Evolutionary conservation across 208 protist species (phyloP), one percentile per base, ranked within the genome.

Genomic region (Leishmania amazonensis): DNA sequence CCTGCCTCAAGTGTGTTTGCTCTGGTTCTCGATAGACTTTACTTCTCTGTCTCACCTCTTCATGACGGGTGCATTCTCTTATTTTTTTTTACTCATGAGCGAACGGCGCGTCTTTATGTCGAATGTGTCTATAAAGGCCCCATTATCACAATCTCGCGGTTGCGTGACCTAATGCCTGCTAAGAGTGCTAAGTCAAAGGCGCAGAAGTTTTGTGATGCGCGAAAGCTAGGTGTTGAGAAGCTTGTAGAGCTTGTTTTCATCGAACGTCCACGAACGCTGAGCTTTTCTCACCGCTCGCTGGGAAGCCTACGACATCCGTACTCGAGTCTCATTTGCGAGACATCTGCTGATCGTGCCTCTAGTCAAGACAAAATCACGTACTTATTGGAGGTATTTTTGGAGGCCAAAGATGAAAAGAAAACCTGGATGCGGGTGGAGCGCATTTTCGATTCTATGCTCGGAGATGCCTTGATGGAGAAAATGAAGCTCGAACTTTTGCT

Each of bases 231-330:
- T 54, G 75, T 93, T 11, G 90, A 96, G 38, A 85, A 86, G 53
- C 80, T 95, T 47, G 89, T 90, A 11, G 91, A 96, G 67, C 86
- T 87, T 24, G 83, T 96, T 73, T 96, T 96, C 83, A 82, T 96
- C 57, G 85, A 78, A 5, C 82, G 38, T 42, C 87, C 90, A 3
- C 82, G 93, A 53, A 76, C 84, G 13, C 79, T 96, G 64, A 90
- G 90, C 81, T 96, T 96, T 78, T 93, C 91, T 17, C 93, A 96
- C 75, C 83, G 93, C n/a, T 79, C 84, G 17, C n/a, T 89, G 11
- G 78, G 80, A 49, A 95, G 91, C 70, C 40, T 96, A 28, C 84
- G 93, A 17, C 93, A 96, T 75, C 93, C 93, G 8, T 93, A 92
- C 76, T 31, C 93, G 58, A 65, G 83, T n/a, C 77, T 96, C 0